These are phyloP conservation scores for Musa troglodytarum DNA, from an alignment of 176 grass and related monocot species.

Conservation along the genomic window DNA sequence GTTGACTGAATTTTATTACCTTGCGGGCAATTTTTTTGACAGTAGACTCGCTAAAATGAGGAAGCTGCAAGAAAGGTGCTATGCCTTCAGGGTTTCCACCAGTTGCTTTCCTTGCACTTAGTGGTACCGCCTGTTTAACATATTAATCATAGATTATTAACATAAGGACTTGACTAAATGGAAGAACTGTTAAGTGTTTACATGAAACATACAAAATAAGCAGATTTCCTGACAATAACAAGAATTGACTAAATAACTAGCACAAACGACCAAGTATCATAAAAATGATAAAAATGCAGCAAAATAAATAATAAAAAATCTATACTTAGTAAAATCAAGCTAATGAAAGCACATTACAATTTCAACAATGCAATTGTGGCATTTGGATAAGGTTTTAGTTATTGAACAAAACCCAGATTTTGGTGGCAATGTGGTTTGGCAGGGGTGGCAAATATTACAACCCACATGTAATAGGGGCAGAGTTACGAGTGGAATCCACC, in stretches of 20 bases:
- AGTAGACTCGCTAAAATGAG: slow-evolving; percentile 67
- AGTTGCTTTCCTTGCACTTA: slow-evolving; percentile 69
- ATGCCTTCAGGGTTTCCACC: slow-evolving; percentile 78
- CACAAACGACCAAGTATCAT: background rate
- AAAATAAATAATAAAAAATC: too few relatives aligned
- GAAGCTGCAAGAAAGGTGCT: slow-evolving; percentile 86
- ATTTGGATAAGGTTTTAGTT: too few relatives aligned
- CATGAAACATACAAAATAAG: too few relatives aligned
- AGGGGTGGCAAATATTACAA: too few relatives aligned
- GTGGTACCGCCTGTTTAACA: slow-evolving; percentile 61
- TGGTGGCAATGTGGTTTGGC: too few relatives aligned
- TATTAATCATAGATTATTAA: slow-evolving; percentile 1
- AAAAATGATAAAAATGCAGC: too few relatives aligned
- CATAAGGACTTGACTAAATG: background rate
- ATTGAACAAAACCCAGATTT: too few relatives aligned
- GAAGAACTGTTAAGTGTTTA: background rate
- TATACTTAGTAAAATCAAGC: background rate
- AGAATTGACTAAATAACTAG: background rate
- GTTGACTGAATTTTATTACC: slow-evolving; percentile 29
- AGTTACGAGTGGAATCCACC: too few relatives aligned
- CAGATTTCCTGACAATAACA: background rate
- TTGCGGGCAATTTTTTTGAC: slow-evolving; percentile 79
- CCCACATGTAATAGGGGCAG: too few relatives aligned
- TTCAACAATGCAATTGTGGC: too few relatives aligned
- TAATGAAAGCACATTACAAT: background rate